phyloP scores from a whole-genome alignment of 179 eudicot species.

The Carnegiea gigantea region DNA sequence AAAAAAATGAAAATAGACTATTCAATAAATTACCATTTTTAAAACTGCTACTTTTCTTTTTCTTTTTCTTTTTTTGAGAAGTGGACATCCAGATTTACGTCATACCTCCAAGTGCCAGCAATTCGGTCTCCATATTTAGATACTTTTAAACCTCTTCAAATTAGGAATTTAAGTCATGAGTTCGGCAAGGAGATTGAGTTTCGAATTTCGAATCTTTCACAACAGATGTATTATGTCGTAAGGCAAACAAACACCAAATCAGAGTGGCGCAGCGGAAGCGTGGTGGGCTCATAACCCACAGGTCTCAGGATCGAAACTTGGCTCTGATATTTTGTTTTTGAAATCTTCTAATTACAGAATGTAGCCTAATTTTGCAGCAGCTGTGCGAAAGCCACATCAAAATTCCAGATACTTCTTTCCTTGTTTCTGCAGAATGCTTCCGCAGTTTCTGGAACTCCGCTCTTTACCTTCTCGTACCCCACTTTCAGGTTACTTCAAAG shows the following conservation, averaged over 20 bases:
- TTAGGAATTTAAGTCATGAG: no score
- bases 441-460: background rate
- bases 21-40: no score
- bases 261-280: conserved; percentile 25
- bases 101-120: no score
- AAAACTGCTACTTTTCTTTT: no score
- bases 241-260: background rate
- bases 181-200: no score
- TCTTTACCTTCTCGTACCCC: background rate
- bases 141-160: no score
- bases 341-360: background rate
- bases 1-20: no score
- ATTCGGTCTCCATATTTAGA: no score
- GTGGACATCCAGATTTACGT: no score
- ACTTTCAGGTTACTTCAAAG: background rate
- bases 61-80: no score
- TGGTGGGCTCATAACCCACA: conserved; percentile 27
- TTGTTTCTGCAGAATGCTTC: background rate
- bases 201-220: no score
- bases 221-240: no score
- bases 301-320: conserved; percentile 24
- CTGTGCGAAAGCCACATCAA: background rate
- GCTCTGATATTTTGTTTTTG: conserved; percentile 2
- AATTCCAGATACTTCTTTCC: background rate
- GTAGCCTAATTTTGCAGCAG: conserved; percentile 9